These are phyloP conservation scores for Marsdenia floribunda DNA, from an alignment of 257 asterid genomes.

Conservation along the genomic window DNA sequence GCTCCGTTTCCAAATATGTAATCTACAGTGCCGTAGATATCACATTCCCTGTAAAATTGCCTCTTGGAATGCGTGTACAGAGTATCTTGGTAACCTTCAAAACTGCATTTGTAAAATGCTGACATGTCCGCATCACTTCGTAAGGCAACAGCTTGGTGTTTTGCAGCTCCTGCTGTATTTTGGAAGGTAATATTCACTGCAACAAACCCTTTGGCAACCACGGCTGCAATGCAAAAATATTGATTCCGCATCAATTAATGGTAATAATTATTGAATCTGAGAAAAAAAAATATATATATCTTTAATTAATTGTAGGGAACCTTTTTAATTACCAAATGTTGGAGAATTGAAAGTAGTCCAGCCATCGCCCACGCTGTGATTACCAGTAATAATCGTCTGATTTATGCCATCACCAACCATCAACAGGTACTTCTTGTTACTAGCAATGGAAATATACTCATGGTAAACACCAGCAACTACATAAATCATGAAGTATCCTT, in stretches of 20 bases:
- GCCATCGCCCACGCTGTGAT: slow-evolving; percentile 28
- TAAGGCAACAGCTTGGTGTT: slow-evolving; percentile 31
- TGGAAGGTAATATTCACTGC: slow-evolving; percentile 27
- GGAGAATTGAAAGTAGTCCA: slow-evolving; percentile 38
- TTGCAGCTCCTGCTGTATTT: slow-evolving; percentile 30
- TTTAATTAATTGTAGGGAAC: neutral
- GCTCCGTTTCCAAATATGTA: slow-evolving; percentile 36
- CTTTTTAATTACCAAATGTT: slow-evolving; percentile 25
- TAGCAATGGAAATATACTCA: slow-evolving; percentile 26
- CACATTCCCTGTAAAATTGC: slow-evolving; percentile 30
- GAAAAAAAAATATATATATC: neutral
- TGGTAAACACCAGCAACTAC: slow-evolving; percentile 32
- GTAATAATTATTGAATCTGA: too few species aligned
- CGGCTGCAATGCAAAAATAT: slow-evolving; percentile 16
- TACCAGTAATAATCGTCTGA: slow-evolving; percentile 28
- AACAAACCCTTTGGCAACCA: slow-evolving; percentile 25
- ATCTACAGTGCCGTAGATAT: slow-evolving; percentile 32
- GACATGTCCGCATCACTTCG: slow-evolving; percentile 27
- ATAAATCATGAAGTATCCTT: slow-evolving; percentile 26
- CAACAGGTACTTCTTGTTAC: slow-evolving; percentile 31
- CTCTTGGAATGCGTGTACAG: slow-evolving; percentile 23
- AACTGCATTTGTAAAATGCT: slow-evolving; percentile 25
- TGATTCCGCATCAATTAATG: too few species aligned
- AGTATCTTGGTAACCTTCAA: slow-evolving; percentile 34
- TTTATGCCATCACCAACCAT: slow-evolving; percentile 35